Evolutionary conservation across 1,284 basidiomycete species (phyloP), one percentile per base, ranked within the genome.

Genomic region (Mycena citricolor): DNA sequence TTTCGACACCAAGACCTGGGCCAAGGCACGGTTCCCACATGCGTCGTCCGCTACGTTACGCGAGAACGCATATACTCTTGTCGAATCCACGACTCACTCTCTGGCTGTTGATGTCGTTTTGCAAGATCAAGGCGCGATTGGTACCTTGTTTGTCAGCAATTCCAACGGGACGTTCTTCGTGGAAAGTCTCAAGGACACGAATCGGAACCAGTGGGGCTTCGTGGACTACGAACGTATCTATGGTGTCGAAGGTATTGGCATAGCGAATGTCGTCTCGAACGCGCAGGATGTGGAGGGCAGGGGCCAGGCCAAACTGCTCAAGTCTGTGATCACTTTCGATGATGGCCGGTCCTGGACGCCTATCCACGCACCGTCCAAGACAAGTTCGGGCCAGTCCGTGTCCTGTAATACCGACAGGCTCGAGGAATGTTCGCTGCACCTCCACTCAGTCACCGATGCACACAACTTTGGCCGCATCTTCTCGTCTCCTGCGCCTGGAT

Each of bases 381-480:
- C 90, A 56, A 65, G 66, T 41, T 73, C 87, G 8, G 88, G 85
- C 3, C 70, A 79, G 19, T 62, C 70, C 19, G 74, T 87, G 52
- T 51, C 60, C 1, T 97, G 93, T 60, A 72, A 90, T 56, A 57
- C 76, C 0, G 61, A 64, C 4, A 74, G 90, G 54, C 50, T 60
- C 1, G 70, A 78, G 0, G 66, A 65, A 2, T 98, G 95, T 63
- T 83, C 91, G 0, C 72, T 98, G 0, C 94, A 98, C 61, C 71
- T 99, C 6, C 89, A 97, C 65, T 94, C 92, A 4, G 90, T 98
- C 20, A 92, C 93, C 0, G 74, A 80, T 6, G 86, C 90, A 2
- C 94, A 95, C 68, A 99, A 97, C 65, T 88, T 87, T 55, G 95
- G 95, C 0, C 82, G 88, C 17, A 79, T 97, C 17, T 98, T 98